These are phyloP conservation scores for Aspergillus glaucus DNA, from an alignment of 2,329 filamentous ascomycete genomes.

Conservation along the genomic window DNA sequence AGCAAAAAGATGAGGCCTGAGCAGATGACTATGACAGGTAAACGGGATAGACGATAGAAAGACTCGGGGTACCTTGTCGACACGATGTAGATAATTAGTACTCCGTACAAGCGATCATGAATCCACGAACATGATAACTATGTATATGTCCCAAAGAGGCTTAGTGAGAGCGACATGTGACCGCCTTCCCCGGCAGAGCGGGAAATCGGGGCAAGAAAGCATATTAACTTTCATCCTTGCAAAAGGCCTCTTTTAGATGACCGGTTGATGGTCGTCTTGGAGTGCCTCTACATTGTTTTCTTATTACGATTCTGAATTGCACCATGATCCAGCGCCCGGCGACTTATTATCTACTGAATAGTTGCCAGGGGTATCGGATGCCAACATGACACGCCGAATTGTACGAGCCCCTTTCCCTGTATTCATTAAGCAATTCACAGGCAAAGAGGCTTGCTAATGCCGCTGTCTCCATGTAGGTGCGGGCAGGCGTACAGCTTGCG, in stretches of 20 bases:
- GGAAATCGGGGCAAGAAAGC: not conserved
- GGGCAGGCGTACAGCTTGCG: conserved; percentile 68
- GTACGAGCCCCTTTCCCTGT: conserved; percentile 20
- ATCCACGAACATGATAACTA: too few relatives aligned
- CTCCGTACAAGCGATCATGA: not conserved
- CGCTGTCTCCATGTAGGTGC: conserved; percentile 36
- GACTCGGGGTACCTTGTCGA: too few relatives aligned
- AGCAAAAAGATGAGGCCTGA: not conserved
- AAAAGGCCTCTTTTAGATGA: conserved; percentile 25
- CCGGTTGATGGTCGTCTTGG: conserved; percentile 22
- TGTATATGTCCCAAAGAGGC: not conserved
- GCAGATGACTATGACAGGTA: conserved; percentile 1
- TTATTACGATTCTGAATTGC: conserved; percentile 12
- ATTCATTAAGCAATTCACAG: not conserved
- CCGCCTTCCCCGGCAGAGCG: conserved; percentile 19
- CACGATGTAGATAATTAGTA: too few relatives aligned
- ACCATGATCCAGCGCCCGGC: conserved; percentile 28
- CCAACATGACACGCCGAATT: conserved; percentile 39
- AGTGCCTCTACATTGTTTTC: conserved; percentile 10
- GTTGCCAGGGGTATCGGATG: conserved; percentile 24
- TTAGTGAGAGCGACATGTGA: conserved; percentile 12
- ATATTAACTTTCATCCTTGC: conserved; percentile 5
- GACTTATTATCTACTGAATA: conserved; percentile 20
- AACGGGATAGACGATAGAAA: not conserved
- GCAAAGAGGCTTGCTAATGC: not conserved